Percentiles rank a stretch among this genome's conserved stretches.
Conservation (phyloP, 2,329 filamentous ascomycete species). For the Corniculantispora saksenae region DNA sequence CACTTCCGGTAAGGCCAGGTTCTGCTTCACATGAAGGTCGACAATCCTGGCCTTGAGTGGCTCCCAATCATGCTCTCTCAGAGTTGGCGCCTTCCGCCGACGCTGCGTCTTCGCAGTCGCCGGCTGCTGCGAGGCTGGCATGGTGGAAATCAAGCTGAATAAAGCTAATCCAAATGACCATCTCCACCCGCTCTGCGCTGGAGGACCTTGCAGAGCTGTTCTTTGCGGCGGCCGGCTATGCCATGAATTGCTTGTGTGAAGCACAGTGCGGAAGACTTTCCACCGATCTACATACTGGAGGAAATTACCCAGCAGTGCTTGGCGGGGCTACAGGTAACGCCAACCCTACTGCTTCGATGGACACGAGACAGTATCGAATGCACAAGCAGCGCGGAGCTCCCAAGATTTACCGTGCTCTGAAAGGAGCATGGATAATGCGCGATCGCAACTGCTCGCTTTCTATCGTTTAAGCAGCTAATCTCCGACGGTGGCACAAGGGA, state of each 20-base stretch:
- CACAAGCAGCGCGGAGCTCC: too few relatives aligned
- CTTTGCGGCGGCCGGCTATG: too few relatives aligned
- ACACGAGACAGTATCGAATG: too few relatives aligned
- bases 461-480: neutral
- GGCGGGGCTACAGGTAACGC: neutral
- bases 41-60: conserved; percentile 3
- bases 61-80: conserved; percentile 8
- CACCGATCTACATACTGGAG: neutral
- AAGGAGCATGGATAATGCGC: neutral
- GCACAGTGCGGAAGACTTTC: too few relatives aligned
- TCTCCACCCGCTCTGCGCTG: too few relatives aligned
- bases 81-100: conserved; percentile 4
- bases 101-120: neutral
- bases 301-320: neutral
- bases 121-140: neutral
- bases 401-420: too few relatives aligned
- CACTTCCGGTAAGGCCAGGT: neutral
- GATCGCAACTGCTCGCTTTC: neutral
- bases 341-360: neutral
- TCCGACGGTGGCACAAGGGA: neutral
- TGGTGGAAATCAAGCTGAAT: neutral
- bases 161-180: neutral
- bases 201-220: too few relatives aligned
- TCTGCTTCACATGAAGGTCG: neutral
- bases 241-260: too few relatives aligned